Percentiles rank a stretch among this genome's conserved stretches.
These are phyloP conservation scores for Arthroderma sp. DNA, from an alignment of 2,329 filamentous ascomycete genomes.

Conservation along the genomic window DNA sequence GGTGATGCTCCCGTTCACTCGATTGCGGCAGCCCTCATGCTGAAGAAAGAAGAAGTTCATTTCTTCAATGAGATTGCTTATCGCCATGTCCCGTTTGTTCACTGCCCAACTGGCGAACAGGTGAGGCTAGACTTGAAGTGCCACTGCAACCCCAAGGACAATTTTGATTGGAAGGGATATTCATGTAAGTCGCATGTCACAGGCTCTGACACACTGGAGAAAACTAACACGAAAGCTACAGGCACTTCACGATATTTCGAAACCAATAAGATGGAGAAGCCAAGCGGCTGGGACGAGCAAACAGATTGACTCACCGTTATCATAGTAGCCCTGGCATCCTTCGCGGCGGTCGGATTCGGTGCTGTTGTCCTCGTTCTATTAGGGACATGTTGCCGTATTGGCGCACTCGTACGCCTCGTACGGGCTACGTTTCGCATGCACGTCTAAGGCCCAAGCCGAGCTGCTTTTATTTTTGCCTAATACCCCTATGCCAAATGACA, in stretches of 20 bases:
- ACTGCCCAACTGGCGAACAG: conserved; percentile 87
- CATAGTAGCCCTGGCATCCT: neutral
- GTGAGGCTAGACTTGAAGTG: conserved; percentile 73
- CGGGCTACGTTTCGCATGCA: too few relatives aligned
- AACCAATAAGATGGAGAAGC: conserved; percentile 66
- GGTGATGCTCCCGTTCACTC: conserved; percentile 95
- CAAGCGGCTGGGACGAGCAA: conserved; percentile 62
- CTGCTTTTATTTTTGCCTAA: too few relatives aligned
- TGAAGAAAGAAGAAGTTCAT: conserved; percentile 88
- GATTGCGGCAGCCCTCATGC: conserved; percentile 76
- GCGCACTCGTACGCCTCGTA: too few relatives aligned
- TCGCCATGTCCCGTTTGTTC: conserved; percentile 94
- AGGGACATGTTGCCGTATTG: too few relatives aligned
- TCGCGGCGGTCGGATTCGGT: neutral
- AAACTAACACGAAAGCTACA: conserved; percentile 21
- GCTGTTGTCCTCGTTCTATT: too few relatives aligned
- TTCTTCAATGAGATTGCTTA: conserved; percentile 99
- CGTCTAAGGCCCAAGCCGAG: too few relatives aligned
- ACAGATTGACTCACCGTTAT: conserved; percentile 10
- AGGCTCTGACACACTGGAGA: too few relatives aligned
- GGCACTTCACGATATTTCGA: conserved; percentile 81
- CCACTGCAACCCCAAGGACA: conserved; percentile 87
- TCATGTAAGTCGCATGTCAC: conserved; percentile 55
- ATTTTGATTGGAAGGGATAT: conserved; percentile 99
- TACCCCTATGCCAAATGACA: too few relatives aligned